phyloP scores from a whole-genome alignment of 768 basidiomycete genomes.

The Pleurotus djamor region DNA sequence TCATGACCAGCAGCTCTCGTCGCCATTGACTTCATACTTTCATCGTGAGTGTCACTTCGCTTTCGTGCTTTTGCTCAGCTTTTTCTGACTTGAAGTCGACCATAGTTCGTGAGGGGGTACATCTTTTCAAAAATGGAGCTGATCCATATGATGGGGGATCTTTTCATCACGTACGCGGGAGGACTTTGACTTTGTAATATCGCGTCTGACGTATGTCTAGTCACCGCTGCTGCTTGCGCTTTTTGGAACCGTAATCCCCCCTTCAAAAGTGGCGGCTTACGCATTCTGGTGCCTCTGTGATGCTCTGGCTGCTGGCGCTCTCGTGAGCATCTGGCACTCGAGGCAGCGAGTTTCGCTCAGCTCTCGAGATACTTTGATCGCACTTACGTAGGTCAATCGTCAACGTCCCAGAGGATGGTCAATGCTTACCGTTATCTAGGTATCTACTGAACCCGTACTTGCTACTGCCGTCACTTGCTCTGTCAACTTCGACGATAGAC shows the following conservation, averaged over 20 bases:
- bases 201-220: constrained; percentile 33
- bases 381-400: constrained; percentile 51
- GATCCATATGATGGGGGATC: constrained; percentile 87
- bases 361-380: constrained; percentile 59
- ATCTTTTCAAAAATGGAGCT: constrained; percentile 71
- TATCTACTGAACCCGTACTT: constrained; percentile 92
- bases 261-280: constrained; percentile 42
- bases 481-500: constrained; percentile 83
- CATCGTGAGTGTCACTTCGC: constrained; percentile 53
- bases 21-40: constrained; percentile 77
- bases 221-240: constrained; percentile 78
- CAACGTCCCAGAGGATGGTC: not conserved
- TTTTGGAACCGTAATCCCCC: constrained; percentile 70
- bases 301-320: constrained; percentile 60
- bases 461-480: constrained; percentile 73
- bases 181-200: not conserved
- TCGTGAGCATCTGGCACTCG: constrained; percentile 66
- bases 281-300: constrained; percentile 74
- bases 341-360: constrained; percentile 50
- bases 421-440: constrained; percentile 33
- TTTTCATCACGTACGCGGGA: constrained; percentile 74
- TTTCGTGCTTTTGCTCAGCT: constrained; percentile 11
- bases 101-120: constrained; percentile 88
- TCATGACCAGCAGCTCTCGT: constrained; percentile 75
- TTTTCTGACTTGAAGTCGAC: constrained; percentile 2